A percentile compares a stretch with the other conserved stretches of the same genome.
These are phyloP conservation scores for Arthrinium phaeospermum DNA, from an alignment of 2,329 filamentous ascomycete genomes.

Conservation along the genomic window DNA sequence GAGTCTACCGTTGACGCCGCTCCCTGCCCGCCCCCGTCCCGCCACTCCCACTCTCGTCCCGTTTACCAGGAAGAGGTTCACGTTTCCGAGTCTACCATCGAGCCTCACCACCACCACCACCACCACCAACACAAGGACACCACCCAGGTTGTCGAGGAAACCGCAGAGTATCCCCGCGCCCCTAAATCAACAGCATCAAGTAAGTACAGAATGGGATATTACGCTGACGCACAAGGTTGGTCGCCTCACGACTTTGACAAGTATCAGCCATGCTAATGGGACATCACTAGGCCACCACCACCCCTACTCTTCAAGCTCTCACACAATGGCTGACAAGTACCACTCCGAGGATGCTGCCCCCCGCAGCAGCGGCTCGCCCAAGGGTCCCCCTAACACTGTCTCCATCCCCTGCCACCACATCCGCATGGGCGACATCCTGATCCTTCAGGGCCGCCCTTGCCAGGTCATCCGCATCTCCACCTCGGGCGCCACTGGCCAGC, in stretches of 20 bases:
- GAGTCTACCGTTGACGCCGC: conserved; percentile 39
- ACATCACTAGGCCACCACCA: conserved; percentile 58
- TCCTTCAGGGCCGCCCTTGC: conserved; percentile 98
- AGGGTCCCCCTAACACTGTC: conserved; percentile 76
- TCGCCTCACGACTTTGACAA: conserved; percentile 18
- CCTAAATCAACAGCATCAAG: conserved; percentile 48
- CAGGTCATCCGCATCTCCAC: conserved; percentile 99
- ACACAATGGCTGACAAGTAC: conserved; percentile 62
- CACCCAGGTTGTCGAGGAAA: conserved; percentile 12
- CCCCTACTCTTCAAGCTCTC: conserved; percentile 60
- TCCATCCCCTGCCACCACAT: conserved; percentile 99
- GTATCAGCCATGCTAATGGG: not conserved
- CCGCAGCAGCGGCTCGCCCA: conserved; percentile 51
- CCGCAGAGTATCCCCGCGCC: conserved; percentile 45
- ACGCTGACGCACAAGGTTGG: conserved; percentile 64
- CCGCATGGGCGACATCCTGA: conserved; percentile 97
- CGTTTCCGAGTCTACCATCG: conserved; percentile 64
- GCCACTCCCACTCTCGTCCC: conserved; percentile 37
- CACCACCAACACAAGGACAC: conserved; percentile 47
- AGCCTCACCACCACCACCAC: conserved; percentile 50
- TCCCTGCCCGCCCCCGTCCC: conserved; percentile 45
- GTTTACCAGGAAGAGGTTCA: conserved; percentile 51
- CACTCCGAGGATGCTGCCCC: conserved; percentile 55
- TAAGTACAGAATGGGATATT: conserved; percentile 65
- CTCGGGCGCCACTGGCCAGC: conserved; percentile 96